phyloP scores from a whole-genome alignment of 75 land plant species.

The Isoetes taiwanensis region DNA sequence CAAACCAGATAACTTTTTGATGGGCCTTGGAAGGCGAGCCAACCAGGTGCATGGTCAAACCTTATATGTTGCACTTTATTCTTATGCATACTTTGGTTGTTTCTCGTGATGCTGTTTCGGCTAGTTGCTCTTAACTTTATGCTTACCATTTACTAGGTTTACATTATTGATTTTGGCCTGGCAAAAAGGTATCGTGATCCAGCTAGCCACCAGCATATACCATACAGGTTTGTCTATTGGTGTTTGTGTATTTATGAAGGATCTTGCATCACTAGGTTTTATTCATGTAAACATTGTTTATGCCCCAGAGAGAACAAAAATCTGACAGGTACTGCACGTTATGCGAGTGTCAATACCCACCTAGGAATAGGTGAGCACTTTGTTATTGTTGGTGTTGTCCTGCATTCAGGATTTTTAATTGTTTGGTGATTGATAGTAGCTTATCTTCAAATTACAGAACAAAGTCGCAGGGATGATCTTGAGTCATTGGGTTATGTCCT shows the following conservation, averaged over 20 bases:
- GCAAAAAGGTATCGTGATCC: constrained; percentile 72
- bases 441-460: constrained; percentile 31
- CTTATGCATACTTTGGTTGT: too few species aligned
- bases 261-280: too few species aligned
- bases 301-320: constrained; percentile 65
- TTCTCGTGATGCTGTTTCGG: too few species aligned
- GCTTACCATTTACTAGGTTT: constrained; percentile 32
- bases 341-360: constrained; percentile 89
- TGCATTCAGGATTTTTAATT: too few species aligned
- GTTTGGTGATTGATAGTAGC: too few species aligned
- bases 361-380: constrained; percentile 80
- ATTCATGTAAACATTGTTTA: too few species aligned
- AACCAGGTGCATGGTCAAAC: constrained; percentile 69
- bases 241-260: neutral
- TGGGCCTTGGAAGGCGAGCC: constrained; percentile 87
- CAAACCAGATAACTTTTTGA: constrained; percentile 87
- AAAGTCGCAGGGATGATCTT: constrained; percentile 42
- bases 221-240: constrained; percentile 42
- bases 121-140: neutral
- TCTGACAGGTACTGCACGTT: constrained; percentile 88
- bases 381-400: too few species aligned
- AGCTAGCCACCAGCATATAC: constrained; percentile 54
- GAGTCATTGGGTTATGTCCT: constrained; percentile 45
- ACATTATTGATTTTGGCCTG: constrained; percentile 80
- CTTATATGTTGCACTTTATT: too few species aligned